These are phyloP conservation scores for Sergeia podlipaevii DNA, from an alignment of 208 protist species.

Conservation along the genomic window DNA sequence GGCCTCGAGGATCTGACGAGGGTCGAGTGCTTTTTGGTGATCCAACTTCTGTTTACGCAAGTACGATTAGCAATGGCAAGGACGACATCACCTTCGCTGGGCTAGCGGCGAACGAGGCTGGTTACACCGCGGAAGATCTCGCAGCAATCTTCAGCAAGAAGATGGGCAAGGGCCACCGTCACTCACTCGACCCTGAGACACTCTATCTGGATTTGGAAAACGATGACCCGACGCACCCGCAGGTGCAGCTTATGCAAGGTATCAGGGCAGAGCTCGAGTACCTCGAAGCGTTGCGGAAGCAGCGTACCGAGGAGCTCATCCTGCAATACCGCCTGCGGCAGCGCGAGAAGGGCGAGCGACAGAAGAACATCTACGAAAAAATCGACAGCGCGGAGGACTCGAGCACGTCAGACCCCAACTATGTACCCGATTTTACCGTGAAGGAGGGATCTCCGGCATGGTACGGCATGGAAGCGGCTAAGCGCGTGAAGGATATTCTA, in stretches of 20 bases:
- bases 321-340: conserved; percentile 32
- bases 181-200: conserved; percentile 14
- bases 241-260: conserved; percentile 24
- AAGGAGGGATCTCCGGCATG: conserved; percentile 43
- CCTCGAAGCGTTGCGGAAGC: conserved; percentile 28
- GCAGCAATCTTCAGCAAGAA: conserved; percentile 13
- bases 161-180: background rate
- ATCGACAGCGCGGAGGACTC: background rate
- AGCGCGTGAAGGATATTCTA: conserved; percentile 64
- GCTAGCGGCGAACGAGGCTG: background rate
- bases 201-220: conserved; percentile 20
- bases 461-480: conserved; percentile 73
- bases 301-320: conserved; percentile 52
- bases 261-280: conserved; percentile 46
- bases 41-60: no score
- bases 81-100: background rate
- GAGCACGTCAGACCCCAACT: background rate
- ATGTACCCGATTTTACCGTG: conserved; percentile 50
- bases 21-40: no score
- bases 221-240: conserved; percentile 10
- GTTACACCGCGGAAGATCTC: conserved; percentile 17
- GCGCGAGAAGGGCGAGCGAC: background rate
- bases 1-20: no score
- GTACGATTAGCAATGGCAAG: no score
- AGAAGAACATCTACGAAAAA: conserved; percentile 4